Evolutionary conservation across 1,284 basidiomycete genomes (phyloP), one percentile per base, ranked within the genome.

Genomic region (Ganoderma leucocontextum): DNA sequence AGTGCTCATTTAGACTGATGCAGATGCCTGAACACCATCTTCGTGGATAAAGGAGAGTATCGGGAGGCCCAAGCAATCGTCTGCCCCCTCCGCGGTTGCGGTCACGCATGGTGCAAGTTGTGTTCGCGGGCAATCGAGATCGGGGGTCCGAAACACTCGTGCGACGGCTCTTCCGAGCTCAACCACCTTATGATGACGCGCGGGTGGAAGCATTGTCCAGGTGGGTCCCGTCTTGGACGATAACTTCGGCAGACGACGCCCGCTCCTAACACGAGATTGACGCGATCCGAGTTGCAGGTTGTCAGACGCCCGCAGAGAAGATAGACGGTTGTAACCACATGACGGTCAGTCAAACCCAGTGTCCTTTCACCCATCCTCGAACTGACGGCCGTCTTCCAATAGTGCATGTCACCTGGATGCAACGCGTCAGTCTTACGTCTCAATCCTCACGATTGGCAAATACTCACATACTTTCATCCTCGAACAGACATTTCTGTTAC

Each of bases 401-500:
- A 29, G 29, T 29, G 29, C 29, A 29, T 29, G 29, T 29, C 29
- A 2, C 29, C 2, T 2, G 29, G 29, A 2, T 29, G 29, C 29
- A 29, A 29, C 29, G 29, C 29, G 29, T 1, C 29, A 29, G 29
- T 29, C 29, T 2, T 29, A 29, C 29, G 2, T 29, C 29, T 29
- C 29, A 29, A 29, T 29, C 29, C 29, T 29, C 29, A 29, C 29
- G 61, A 15, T 10, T 52, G n/a, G 22, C 10, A 1, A 4, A 39
- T 22, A 19, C 17, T 8, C 9, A 15, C 39, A 35, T n/a, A 61
- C 38, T 19, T 38, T 22, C 42, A 22, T 42, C n/a, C n/a, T n/a
- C n/a, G n/a, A n/a, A 52, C 4, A 87, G 86, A 5, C 89, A 90
- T 70, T 90, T 89, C 74, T 90, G 89, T 71, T 90, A 90, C 70